Evolutionary conservation across 1,284 basidiomycete species (phyloP).

Genomic region (Puccinia brachypodii): DNA sequence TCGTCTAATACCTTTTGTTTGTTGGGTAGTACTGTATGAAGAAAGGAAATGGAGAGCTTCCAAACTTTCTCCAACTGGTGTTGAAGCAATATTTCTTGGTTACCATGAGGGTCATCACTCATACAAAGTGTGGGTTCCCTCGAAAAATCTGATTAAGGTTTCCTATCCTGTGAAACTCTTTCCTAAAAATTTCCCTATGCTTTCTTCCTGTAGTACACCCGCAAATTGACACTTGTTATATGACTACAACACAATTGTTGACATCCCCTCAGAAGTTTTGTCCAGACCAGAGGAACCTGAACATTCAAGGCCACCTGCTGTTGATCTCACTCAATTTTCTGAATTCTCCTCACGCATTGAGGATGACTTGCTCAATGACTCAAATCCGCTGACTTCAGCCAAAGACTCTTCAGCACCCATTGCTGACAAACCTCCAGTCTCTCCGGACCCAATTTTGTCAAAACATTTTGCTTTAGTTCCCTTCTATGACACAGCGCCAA

Average conservation of each 20-base stretch:
- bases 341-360: too few relatives aligned
- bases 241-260: too few relatives aligned
- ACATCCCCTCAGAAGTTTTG: not conserved
- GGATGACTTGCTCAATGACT: too few relatives aligned
- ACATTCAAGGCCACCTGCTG: too few relatives aligned
- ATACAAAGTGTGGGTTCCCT: not conserved
- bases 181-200: not conserved
- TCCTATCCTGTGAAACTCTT: not conserved
- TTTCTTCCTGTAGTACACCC: too few relatives aligned
- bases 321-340: too few relatives aligned
- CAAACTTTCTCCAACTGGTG: not conserved
- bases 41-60: not conserved
- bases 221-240: not conserved
- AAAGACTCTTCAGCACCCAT: too few relatives aligned
- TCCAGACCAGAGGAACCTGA: too few relatives aligned
- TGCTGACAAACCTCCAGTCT: too few relatives aligned
- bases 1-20: not conserved
- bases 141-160: not conserved
- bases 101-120: not conserved
- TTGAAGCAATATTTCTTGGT: not conserved
- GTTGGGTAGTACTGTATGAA: not conserved
- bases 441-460: too few relatives aligned
- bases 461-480: not conserved
- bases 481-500: not conserved
- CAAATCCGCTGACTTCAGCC: too few relatives aligned